Conservation (phyloP, 1,284 basidiomycete genomes). For the Coniferiporia sulphurascens region DNA sequence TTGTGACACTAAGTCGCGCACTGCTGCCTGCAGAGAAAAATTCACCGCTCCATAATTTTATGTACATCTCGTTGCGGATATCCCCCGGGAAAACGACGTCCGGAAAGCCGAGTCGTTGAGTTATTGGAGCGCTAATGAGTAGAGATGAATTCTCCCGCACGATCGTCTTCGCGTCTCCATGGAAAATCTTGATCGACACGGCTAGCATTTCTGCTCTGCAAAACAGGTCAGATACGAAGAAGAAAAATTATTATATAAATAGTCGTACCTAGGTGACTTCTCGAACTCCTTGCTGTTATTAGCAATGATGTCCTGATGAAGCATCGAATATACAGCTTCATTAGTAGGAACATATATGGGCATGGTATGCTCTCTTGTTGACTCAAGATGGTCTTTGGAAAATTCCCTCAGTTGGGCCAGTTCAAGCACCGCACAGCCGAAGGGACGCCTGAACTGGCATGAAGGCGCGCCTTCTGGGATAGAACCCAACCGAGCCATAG, state of each 20-base stretch:
- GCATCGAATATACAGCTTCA: constrained; percentile 85
- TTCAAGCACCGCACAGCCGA: constrained; percentile 91
- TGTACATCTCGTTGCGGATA: constrained; percentile 89
- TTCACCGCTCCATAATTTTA: constrained; percentile 90
- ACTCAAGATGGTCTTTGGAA: constrained; percentile 54
- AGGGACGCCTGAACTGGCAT: constrained; percentile 70
- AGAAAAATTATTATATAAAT: constrained; percentile 5
- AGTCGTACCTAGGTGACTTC: constrained; percentile 69
- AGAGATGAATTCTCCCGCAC: constrained; percentile 83
- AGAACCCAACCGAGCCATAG: constrained; percentile 23
- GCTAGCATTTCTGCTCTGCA: constrained; percentile 78
- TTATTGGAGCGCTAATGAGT: constrained; percentile 79
- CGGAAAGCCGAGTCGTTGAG: constrained; percentile 90
- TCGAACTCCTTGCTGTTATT: constrained; percentile 78
- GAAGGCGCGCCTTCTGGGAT: constrained; percentile 12
- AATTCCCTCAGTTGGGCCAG: constrained; percentile 73
- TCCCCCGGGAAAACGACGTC: constrained; percentile 95
- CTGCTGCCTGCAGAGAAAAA: constrained; percentile 56
- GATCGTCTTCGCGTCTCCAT: constrained; percentile 74
- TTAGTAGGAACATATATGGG: constrained; percentile 84
- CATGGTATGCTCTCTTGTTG: constrained; percentile 77
- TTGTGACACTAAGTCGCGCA: constrained; percentile 57
- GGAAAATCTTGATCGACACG: constrained; percentile 87
- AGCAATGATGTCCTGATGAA: constrained; percentile 93
- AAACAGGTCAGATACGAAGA: neutral